Conservation (phyloP, 495 filamentous ascomycete genomes). For the Entonaema liquescens region DNA sequence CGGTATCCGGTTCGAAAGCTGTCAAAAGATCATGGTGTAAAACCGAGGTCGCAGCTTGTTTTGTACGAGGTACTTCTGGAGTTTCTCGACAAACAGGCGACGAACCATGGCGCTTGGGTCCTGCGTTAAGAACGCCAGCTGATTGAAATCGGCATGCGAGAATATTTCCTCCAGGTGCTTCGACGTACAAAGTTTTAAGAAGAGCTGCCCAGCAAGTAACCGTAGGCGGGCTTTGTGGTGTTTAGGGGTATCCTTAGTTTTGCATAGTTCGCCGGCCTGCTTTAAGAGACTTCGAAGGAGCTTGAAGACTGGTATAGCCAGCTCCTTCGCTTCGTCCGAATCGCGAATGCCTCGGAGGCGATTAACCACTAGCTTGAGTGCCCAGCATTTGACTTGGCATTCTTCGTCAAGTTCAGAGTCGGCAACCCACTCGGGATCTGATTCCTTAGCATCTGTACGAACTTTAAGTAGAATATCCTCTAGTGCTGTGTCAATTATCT, state of each 20-base stretch:
- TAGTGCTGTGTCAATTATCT: constrained; percentile 80
- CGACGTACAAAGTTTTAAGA: constrained; percentile 82
- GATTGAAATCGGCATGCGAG: constrained; percentile 75
- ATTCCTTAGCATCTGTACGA: constrained; percentile 61
- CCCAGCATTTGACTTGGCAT: constrained; percentile 82
- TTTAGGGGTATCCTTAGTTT: constrained; percentile 74
- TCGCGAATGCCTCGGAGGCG: constrained; percentile 73
- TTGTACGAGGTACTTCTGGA: constrained; percentile 85
- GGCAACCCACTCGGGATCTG: constrained; percentile 70
- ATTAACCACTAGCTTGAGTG: constrained; percentile 90
- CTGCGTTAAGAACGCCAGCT: constrained; percentile 79
- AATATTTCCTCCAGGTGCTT: constrained; percentile 81
- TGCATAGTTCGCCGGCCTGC: constrained; percentile 80
- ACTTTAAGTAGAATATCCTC: constrained; percentile 77
- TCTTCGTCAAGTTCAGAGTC: constrained; percentile 80
- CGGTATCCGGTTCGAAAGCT: constrained; percentile 81
- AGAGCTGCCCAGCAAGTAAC: constrained; percentile 79
- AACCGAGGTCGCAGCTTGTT: constrained; percentile 76
- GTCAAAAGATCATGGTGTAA: constrained; percentile 89
- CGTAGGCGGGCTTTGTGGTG: constrained; percentile 79
- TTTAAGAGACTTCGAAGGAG: constrained; percentile 78
- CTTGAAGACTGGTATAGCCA: constrained; percentile 75
- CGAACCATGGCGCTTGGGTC: constrained; percentile 79
- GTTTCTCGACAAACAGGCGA: constrained; percentile 76
- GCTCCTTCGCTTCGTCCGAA: constrained; percentile 67